These are phyloP conservation scores for Durotheca rogersii DNA, from an alignment of 495 filamentous ascomycete species.

Conservation along the genomic window DNA sequence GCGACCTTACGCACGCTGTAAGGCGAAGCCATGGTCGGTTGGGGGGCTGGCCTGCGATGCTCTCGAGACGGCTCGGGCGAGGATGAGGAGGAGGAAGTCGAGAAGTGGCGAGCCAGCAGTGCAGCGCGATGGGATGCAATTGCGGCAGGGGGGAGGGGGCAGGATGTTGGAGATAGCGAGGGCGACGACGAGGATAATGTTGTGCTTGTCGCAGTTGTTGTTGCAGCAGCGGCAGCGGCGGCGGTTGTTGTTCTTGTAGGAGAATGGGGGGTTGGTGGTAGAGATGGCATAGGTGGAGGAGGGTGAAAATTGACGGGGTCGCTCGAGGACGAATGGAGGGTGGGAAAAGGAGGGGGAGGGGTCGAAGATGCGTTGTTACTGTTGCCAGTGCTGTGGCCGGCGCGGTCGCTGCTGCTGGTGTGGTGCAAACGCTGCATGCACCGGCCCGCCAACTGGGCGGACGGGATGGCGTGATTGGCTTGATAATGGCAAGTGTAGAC, in stretches of 20 bases:
- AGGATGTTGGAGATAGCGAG: constrained; percentile 38
- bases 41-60: constrained; percentile 37
- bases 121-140: constrained; percentile 50
- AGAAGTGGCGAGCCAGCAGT: constrained; percentile 59
- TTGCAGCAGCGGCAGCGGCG: background rate
- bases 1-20: constrained; percentile 83
- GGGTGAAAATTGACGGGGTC: constrained; percentile 24
- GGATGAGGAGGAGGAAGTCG: constrained; percentile 37
- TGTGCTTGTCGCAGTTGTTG: background rate
- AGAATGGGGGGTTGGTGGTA: constrained; percentile 8
- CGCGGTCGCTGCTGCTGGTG: constrained; percentile 1
- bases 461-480: constrained; percentile 24
- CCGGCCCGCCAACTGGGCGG: constrained; percentile 29
- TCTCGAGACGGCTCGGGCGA: background rate
- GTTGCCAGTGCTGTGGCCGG: constrained; percentile 4
- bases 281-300: constrained; percentile 27
- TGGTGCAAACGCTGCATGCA: background rate
- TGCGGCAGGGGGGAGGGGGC: constrained; percentile 33
- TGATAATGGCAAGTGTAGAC: too few relatives aligned
- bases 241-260: too few relatives aligned
- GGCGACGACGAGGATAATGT: too few relatives aligned
- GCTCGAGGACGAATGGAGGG: constrained; percentile 24
- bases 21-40: constrained; percentile 53
- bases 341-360: constrained; percentile 44
- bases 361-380: constrained; percentile 26